Base-by-base conservation (phyloP, 768 basidiomycete genomes). In the Hebeloma cylindrosporum region DNA sequence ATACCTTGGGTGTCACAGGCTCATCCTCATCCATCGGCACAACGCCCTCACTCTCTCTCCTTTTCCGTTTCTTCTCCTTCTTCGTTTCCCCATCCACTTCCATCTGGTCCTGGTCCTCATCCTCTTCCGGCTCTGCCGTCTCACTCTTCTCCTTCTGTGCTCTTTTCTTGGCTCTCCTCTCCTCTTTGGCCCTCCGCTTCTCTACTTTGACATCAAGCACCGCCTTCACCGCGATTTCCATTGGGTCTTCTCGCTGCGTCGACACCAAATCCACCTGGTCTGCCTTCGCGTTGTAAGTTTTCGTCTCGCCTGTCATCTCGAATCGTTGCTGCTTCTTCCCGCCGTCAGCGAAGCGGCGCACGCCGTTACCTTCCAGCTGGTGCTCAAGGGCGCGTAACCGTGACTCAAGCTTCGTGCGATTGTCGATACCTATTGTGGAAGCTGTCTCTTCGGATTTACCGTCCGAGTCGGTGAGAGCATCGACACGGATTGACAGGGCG, bases 401-500 rank as follows among this genome's bases (percentile, higher is more conserved):
- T 8, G 92, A 88, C 67, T 98, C 96, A 49, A 99, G 85, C 68
- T 97, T 97, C 47, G 88, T 83, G 30, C 95, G 90, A 68, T 93
- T 92, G 60, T 92, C 89, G 47, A 98, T 68, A 46, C 96, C 96
- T 62, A 97, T 84, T 56, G 90, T 81, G 1, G 93, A 83, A 2
- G 93, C 88, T 5, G 73, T 66, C 28, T 81, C 71, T 47, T 87
- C 91, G 1, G 90, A 91, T 66, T 97, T 96, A 56, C 83, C 88
- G 48, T 97, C 91, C 7, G 83, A 75, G 50, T 96, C 93, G 30
- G 94, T 87, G 34, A 99, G 84, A 5, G 96, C 96, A 55, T 99
- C 96, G 27, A 98, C 92, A 66, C 96, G 95, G 58, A 96, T 92
- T 4, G 95, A 95, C 10, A 99, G 82, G 1, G 96, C 90, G 3